Base-by-base conservation (phyloP, 208 protist species). In the Trypanosoma rangeli region DNA sequence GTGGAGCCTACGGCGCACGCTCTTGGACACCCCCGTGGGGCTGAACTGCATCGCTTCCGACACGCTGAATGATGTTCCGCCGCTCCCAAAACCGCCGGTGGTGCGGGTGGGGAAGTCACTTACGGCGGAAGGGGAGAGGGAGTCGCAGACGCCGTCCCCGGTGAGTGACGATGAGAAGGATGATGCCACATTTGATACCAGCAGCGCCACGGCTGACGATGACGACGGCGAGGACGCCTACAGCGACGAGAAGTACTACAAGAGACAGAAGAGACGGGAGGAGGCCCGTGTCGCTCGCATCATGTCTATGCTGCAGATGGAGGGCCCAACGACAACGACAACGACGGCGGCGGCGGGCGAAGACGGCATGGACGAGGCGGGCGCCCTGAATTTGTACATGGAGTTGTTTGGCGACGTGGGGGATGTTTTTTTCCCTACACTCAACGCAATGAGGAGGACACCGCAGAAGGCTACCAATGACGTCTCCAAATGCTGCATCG, bases 171-270 rank as follows among this genome's bases (percentile, higher is more conserved):
- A 39, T 39, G 44, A 55, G 26, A 31, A 54, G 0, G 31, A 20
- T 1, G 48, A 52, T 56, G 16, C 22, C 15, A 29, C 8, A 8
- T 16, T 52, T 46, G 42, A 46, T 18, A 48, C 13, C 1, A 54
- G 60, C 33, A 24, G 28, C 24, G 37, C 29, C 18, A 31, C 15
- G 16, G 60, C 39, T 46, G 53, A 62, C 35, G 62, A 59, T 24
- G 59, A 63, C 33, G 44, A 39, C 39, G 42, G 53, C 37, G 63
- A 68, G 44, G 71, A 78, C 49, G 60, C 65, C 20, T 70, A 78
- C 63, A 61, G 54, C 46, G 63, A 82, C 42, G 67, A 74, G 46
- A 59, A 42, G 22, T 82, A 82, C 42, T 79, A 65, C 46, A 20
- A 0, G 16, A 1, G 54, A 5, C 48, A 64, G 35, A n/a, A 71